A percentile compares a stretch with the other conserved stretches of the same genome.
These are phyloP conservation scores for Chaetomium olivaceum DNA, from an alignment of 2,329 filamentous ascomycete species.

Conservation along the genomic window DNA sequence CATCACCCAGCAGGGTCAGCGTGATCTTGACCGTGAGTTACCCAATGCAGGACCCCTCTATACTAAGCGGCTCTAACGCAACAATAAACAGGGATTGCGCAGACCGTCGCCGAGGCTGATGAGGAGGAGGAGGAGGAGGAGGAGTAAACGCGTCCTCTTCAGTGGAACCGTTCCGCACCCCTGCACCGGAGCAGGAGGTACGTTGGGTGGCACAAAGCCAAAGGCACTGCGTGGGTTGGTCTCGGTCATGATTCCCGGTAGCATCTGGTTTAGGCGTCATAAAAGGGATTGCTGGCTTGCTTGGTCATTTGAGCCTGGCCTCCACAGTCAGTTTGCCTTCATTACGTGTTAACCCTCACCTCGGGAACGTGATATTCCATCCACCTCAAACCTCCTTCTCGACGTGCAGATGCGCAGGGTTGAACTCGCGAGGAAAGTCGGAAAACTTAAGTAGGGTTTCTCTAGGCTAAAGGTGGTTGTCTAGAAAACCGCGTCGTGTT, in stretches of 20 bases:
- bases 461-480: neutral
- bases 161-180: slow-evolving; percentile 6
- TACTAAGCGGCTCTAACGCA: neutral
- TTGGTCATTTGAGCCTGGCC: slow-evolving; percentile 32
- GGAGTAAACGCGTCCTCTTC: slow-evolving; percentile 53
- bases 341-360: slow-evolving; percentile 1
- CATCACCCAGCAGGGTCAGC: slow-evolving; percentile 97
- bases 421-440: neutral
- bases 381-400: neutral
- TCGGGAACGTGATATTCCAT: neutral
- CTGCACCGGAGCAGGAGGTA: neutral
- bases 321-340: slow-evolving; percentile 16
- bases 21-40: slow-evolving; percentile 86
- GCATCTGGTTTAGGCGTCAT: slow-evolving; percentile 41
- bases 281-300: slow-evolving; percentile 36
- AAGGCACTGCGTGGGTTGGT: slow-evolving; percentile 29
- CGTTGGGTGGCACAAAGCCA: slow-evolving; percentile 2
- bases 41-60: neutral
- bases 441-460: neutral
- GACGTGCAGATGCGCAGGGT: neutral
- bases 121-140: slow-evolving; percentile 67
- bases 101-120: slow-evolving; percentile 74
- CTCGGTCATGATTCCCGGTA: slow-evolving; percentile 38
- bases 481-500: neutral
- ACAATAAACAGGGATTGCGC: slow-evolving; percentile 63